phyloP scores from a whole-genome alignment of 176 grass and related monocot species.

The Oryza australiensis region DNA sequence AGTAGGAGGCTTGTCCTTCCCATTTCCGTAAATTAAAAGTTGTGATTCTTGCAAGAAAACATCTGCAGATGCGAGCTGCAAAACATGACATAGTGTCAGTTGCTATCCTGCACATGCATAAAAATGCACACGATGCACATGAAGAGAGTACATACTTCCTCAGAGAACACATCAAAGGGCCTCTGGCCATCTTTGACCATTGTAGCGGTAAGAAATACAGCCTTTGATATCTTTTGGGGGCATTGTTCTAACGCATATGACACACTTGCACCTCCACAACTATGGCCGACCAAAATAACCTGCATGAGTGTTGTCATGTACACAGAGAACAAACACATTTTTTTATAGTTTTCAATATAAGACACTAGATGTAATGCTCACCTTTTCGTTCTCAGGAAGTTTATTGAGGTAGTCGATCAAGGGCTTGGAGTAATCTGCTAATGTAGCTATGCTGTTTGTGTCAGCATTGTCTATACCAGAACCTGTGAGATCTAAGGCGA shows the following conservation, averaged over 20 bases:
- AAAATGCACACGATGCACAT: neutral
- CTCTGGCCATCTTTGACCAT: constrained; percentile 94
- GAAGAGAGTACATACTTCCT: constrained; percentile 51
- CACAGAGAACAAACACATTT: constrained; percentile 1
- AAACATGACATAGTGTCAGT: constrained; percentile 27
- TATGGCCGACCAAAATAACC: constrained; percentile 94
- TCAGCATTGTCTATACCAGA: constrained; percentile 90
- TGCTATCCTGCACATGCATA: neutral
- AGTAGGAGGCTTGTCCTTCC: constrained; percentile 89
- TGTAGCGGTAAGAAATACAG: constrained; percentile 80
- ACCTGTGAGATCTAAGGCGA: constrained; percentile 86
- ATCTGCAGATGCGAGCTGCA: constrained; percentile 84
- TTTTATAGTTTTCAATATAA: neutral
- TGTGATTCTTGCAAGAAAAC: constrained; percentile 95
- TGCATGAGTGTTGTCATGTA: constrained; percentile 29
- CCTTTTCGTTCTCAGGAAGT: constrained; percentile 66
- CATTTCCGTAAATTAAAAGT: constrained; percentile 73
- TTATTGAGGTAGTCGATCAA: constrained; percentile 72
- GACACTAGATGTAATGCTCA: neutral
- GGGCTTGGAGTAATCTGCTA: constrained; percentile 86
- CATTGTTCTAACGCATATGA: constrained; percentile 74
- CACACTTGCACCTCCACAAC: constrained; percentile 87
- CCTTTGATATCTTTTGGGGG: constrained; percentile 88
- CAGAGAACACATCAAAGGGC: constrained; percentile 81
- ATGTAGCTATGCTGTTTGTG: constrained; percentile 72